phyloP scores from a whole-genome alignment of 352 stramenopile species.

The Phytophthora europaea region DNA sequence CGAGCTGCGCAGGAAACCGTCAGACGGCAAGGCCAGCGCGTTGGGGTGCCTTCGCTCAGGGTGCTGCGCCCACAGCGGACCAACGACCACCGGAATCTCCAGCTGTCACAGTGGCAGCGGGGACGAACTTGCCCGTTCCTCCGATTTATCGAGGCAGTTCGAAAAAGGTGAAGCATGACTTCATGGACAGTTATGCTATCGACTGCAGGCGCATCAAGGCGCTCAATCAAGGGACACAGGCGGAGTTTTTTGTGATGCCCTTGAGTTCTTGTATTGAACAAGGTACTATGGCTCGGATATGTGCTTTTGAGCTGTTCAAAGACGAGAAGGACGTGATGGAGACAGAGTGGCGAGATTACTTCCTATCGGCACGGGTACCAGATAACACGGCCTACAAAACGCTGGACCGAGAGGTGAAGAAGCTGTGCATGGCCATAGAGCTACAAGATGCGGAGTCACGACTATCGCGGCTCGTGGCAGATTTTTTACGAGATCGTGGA shows the following conservation, averaged over 20 bases:
- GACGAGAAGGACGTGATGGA: conserved; percentile 2
- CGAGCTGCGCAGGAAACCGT: neutral
- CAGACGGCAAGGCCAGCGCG: neutral
- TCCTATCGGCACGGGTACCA: neutral
- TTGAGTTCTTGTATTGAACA: neutral
- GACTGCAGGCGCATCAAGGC: too few relatives aligned
- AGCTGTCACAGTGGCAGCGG: neutral
- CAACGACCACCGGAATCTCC: neutral
- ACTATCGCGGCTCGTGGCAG: neutral
- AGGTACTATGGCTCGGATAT: neutral
- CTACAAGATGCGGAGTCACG: conserved; percentile 3
- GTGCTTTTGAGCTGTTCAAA: neutral
- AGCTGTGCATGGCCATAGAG: conserved; percentile 2
- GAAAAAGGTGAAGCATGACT: too few relatives aligned
- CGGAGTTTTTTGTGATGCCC: too few relatives aligned
- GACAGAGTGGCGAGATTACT: neutral
- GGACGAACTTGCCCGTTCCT: too few relatives aligned
- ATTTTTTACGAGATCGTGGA: conserved; percentile 11
- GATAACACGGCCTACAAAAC: conserved; percentile 13
- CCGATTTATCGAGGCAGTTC: too few relatives aligned
- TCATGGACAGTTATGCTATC: too few relatives aligned
- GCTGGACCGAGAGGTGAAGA: conserved; percentile 6
- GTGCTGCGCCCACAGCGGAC: neutral
- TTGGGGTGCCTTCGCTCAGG: neutral
- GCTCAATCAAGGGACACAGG: too few relatives aligned